A percentile compares a stretch with the other conserved stretches of the same genome.
phyloP scores from a whole-genome alignment of 495 filamentous ascomycete species.

The Cercophora samala region DNA sequence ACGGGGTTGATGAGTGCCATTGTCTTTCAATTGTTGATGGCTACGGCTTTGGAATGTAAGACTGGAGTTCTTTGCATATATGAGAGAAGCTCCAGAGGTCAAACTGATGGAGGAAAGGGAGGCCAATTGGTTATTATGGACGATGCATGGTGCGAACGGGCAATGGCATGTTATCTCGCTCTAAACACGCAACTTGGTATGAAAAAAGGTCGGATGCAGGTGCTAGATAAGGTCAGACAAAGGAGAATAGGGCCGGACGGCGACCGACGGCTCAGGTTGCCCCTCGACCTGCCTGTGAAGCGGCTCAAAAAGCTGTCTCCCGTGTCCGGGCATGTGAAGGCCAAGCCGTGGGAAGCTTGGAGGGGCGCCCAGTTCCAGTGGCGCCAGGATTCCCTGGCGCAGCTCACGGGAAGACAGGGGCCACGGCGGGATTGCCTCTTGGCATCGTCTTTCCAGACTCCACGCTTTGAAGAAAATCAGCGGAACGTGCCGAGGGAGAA shows the following conservation, averaged over 20 bases:
- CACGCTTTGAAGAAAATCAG: neutral
- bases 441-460: neutral
- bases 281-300: neutral
- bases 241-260: neutral
- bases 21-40: neutral
- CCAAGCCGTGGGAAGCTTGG: neutral
- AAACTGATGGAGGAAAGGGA: neutral
- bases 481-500: neutral
- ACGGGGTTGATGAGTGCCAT: slow-evolving; percentile 49
- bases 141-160: neutral
- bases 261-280: neutral
- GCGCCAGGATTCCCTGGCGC: slow-evolving; percentile 1
- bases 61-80: too few relatives aligned
- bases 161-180: neutral
- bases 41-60: neutral
- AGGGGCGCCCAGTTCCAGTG: slow-evolving; percentile 1
- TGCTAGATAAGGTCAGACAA: slow-evolving; percentile 6
- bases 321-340: slow-evolving; percentile 1
- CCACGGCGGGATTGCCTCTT: neutral
- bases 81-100: neutral
- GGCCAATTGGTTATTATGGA: neutral
- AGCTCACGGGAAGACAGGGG: neutral
- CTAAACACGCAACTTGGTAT: neutral
- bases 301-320: neutral
- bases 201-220: slow-evolving; percentile 1